Conservation (phyloP, 2,329 filamentous ascomycete species). For the Shiraia sp. region DNA sequence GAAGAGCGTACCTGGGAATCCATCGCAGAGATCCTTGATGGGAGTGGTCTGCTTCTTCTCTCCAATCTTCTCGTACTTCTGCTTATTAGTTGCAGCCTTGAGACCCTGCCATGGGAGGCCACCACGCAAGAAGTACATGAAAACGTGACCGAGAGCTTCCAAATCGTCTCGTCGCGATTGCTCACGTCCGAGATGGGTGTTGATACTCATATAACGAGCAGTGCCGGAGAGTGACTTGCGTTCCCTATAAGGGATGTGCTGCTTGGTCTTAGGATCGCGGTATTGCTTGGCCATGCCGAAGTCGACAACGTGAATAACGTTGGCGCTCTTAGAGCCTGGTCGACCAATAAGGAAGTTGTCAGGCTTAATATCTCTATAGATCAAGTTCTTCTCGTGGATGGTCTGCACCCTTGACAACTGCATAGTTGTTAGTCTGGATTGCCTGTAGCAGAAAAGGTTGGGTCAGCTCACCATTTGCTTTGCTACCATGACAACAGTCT, state of each 20-base stretch:
- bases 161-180: slow-evolving; percentile 95
- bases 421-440: slow-evolving; percentile 10
- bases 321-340: slow-evolving; percentile 88
- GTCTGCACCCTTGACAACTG: slow-evolving; percentile 87
- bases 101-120: slow-evolving; percentile 70
- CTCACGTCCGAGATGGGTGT: slow-evolving; percentile 94
- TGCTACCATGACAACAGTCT: slow-evolving; percentile 98
- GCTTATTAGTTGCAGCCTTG: slow-evolving; percentile 77
- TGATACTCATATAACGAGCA: slow-evolving; percentile 99
- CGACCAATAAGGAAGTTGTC: slow-evolving; percentile 98
- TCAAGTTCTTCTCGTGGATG: slow-evolving; percentile 98
- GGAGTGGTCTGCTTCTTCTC: slow-evolving; percentile 99
- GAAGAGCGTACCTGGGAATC: slow-evolving; percentile 71
- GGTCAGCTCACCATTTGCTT: slow-evolving; percentile 87
- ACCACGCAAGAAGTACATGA: slow-evolving; percentile 70
- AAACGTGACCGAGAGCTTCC: slow-evolving; percentile 76
- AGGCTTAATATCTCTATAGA: slow-evolving; percentile 98
- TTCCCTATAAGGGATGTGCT: slow-evolving; percentile 97
- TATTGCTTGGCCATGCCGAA: slow-evolving; percentile 99
- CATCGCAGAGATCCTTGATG: slow-evolving; percentile 95
- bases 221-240: slow-evolving; percentile 96
- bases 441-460: neutral
- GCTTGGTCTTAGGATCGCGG: slow-evolving; percentile 97
- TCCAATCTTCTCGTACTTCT: slow-evolving; percentile 99
- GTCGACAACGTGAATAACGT: slow-evolving; percentile 97